Evolutionary conservation across 805 yeast genomes (phyloP), one percentile per base, ranked within the genome.

Genomic region (Huiozyma naganishii): DNA sequence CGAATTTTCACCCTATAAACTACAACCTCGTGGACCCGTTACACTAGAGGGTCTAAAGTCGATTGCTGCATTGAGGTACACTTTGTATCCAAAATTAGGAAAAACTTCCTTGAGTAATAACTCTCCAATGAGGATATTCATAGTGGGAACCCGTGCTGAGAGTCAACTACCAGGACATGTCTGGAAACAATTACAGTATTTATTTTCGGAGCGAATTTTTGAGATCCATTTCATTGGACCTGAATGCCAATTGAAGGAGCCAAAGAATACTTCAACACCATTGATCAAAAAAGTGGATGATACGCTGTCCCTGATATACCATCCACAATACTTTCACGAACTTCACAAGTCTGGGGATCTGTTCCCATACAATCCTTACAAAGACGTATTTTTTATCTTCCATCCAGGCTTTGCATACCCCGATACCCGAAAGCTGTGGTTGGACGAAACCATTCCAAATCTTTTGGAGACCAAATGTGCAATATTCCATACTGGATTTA

Each of bases 351-450:
- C 87, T 36, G 94, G 88, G 55, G 97, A 90, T 67, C 85, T 92
- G 64, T 87, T 88, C 80, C 99, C 99, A 6, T 92, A 89, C 63
- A 98, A 92, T 63, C 98, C 99, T 38, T 92, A 92, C 64, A 74
- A 87, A 60, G 99, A 92, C 61, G 77, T 79, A 17, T 92, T 92
- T 66, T 88, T 87, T 74, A 71, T 86, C 42, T 92, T 90, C 83
- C 97, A 90, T 62, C 97, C 98, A 2, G 96, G 96, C 36, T 77
- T 89, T 59, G 82, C 86, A 13, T 83, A 92, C 7, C 85, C 86
- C 9, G 95, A 87, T 56, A 71, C 80, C 23, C 72, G 76, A 61
- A 80, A 81, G 45, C 76, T 77, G 58, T 90, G 97, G 97, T 85
- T 95, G 95, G 76, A 76, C 50, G 83, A 85, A 61, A 73, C 95